phyloP scores from a whole-genome alignment of 2,329 filamentous ascomycete species.

The Colletotrichum kahawae region DNA sequence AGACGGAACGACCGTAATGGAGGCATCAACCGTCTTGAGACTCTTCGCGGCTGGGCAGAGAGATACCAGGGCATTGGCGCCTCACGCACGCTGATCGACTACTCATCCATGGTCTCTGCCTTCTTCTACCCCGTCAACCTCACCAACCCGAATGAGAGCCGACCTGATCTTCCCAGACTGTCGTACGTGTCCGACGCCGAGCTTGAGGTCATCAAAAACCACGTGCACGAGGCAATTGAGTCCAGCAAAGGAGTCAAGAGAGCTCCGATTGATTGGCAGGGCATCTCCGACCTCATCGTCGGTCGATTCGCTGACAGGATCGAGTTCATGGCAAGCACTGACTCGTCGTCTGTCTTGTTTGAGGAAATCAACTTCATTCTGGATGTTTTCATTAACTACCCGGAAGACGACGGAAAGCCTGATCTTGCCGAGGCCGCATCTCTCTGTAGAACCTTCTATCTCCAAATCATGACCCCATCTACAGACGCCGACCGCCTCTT shows the following conservation, averaged over 20 bases:
- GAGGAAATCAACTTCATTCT: slow-evolving; percentile 36
- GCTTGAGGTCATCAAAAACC: slow-evolving; percentile 40
- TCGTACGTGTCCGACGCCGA: slow-evolving; percentile 32
- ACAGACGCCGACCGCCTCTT: slow-evolving; percentile 42
- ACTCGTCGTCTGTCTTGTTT: slow-evolving; percentile 18
- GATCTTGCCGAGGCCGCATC: slow-evolving; percentile 33
- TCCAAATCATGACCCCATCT: slow-evolving; percentile 26
- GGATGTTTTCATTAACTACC: slow-evolving; percentile 43
- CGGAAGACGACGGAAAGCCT: slow-evolving; percentile 31
- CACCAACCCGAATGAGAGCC: slow-evolving; percentile 34
- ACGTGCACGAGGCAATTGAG: slow-evolving; percentile 49
- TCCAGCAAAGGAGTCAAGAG: slow-evolving; percentile 16
- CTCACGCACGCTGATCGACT: slow-evolving; percentile 39
- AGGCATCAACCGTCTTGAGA: slow-evolving; percentile 35
- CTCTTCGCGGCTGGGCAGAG: slow-evolving; percentile 34
- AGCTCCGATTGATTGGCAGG: slow-evolving; percentile 62
- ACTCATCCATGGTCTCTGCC: slow-evolving; percentile 45
- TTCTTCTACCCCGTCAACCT: slow-evolving; percentile 46
- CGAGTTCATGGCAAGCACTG: slow-evolving; percentile 32
- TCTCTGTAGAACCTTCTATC: slow-evolving; percentile 48
- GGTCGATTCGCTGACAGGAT: slow-evolving; percentile 61
- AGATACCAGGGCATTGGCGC: slow-evolving; percentile 40
- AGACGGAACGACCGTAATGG: background rate
- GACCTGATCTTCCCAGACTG: slow-evolving; percentile 38
- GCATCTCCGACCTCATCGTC: slow-evolving; percentile 64